Base-by-base conservation (phyloP, 2,329 filamentous ascomycete genomes). In the Aspergillus melleus region DNA sequence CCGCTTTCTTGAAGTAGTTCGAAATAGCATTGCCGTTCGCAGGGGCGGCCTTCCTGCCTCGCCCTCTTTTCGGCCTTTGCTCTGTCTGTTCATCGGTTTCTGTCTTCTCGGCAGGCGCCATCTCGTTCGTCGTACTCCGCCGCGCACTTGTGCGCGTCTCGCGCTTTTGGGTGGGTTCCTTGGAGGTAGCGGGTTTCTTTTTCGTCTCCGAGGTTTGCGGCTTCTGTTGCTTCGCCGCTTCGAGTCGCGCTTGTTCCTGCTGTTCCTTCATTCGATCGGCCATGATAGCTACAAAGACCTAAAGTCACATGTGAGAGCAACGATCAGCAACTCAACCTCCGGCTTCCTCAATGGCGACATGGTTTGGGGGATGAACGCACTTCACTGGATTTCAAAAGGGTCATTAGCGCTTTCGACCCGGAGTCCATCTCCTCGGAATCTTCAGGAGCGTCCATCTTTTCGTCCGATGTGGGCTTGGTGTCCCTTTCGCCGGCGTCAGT, bases 1-100 rank as follows among this genome's bases (percentile, higher is more conserved):
- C 81, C 26, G 83, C 81, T 64, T 86, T 87, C 61, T 84, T 84
- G 70, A 88, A 84, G 66, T 85, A 88, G 61, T 80, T 82, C 0
- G 84, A 81, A 39, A 89, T 88, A 58, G 80, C 82, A 24, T 75
- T 72, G 32, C 67, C 66, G 49, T 71, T 70, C 49, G 50, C 32
- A n/a, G 36, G 36, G 20, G 65, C 60, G 24, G 65, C 60, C 62
- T 70, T 73, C 60, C 69, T 73, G 11, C 68, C 64, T n/a, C 68
- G 65, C 24, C 68, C 68, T 56, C 64, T 68, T 58, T 70, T 75
- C 12, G 67, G 57, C 39, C 66, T 72, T 46, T 39, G 53, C 12
- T 59, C n/a, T 19, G 58, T 60, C 22, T 66, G 62, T 6, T 68
- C 65, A 14, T 62, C 57, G 29, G 64, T 52, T 50, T 64, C 60